Base-by-base conservation (phyloP, 768 basidiomycete species). In the Suillus paluster region DNA sequence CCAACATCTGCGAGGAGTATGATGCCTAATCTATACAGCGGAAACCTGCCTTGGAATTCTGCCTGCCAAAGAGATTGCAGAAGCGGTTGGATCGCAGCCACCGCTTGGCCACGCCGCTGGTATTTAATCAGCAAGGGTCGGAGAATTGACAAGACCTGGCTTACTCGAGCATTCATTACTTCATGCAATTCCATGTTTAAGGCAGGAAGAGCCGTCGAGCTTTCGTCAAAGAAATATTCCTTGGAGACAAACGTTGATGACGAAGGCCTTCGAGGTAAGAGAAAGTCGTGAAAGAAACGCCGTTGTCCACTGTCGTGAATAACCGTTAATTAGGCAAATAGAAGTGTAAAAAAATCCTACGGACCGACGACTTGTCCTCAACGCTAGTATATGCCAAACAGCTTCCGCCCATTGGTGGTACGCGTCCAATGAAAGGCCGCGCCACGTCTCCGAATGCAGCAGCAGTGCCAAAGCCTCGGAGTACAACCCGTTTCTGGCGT, bases 1-100 rank as follows among this genome's bases (percentile, higher is more conserved):
- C 87, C 86, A 63, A 92, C 75, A 67, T 95, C 94, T 1, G 94
- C 93, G 21, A 95, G 82, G 36, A 94, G 71, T 62, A 90, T 81
- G 36, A 90, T 81, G 1, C 85, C 88, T 4, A 86, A 84, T 60
- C 93, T 82, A 68, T 94, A 91, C 25, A 86, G 71, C 17, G 81
- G 80, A 68, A 87, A 84, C 59, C 88, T 84, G 58, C 86, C 84
- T 58, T 91, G 84, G 70, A 91, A 92, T 72, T 95, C 92, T 0
- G 92, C 85, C 62, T 90, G 82, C 91, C 92, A 94, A 41, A 94
- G 72, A 2, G 89, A 84, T 60, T 82, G 86, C 30, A 95, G 76
- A 27, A 95, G 77, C 45, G 85, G 83, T 33, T 92, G 86, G 19
- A 92, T 81, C 2, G 85, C 79, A 25, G 81, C 78, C 23, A 86